A percentile compares a stretch with the other conserved stretches of the same genome.
Conservation (phyloP, 2,329 filamentous ascomycete genomes). For the Epichloe sp. region DNA sequence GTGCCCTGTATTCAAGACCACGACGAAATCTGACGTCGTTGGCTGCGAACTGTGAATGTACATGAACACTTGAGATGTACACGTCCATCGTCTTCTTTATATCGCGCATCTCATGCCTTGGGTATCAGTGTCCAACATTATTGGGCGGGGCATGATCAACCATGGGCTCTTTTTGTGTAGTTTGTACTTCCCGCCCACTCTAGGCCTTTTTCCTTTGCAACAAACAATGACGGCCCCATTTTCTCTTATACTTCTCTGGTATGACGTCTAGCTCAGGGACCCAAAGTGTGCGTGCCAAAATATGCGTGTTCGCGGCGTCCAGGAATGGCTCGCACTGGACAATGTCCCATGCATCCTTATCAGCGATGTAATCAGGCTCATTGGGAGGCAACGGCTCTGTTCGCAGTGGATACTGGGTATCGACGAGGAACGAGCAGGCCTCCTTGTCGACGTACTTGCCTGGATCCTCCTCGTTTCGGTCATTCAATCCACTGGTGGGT, state of each 20-base stretch:
- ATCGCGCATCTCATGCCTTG: no score
- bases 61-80: no score
- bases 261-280: conserved; percentile 59
- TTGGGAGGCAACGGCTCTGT: conserved; percentile 40
- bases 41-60: no score
- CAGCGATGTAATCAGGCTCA: conserved; percentile 70
- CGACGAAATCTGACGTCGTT: no score
- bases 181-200: background rate
- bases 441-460: conserved; percentile 73
- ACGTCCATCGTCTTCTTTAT: no score
- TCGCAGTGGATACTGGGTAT: conserved; percentile 62
- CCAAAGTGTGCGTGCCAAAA: conserved; percentile 69
- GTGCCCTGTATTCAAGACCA: no score
- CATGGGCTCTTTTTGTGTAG: no score
- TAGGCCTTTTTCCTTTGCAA: conserved; percentile 35
- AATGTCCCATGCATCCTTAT: conserved; percentile 63
- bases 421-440: conserved; percentile 72
- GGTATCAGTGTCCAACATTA: no score
- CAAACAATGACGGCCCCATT: conserved; percentile 84
- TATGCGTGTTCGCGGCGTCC: conserved; percentile 60
- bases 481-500: conserved; percentile 76
- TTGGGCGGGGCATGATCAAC: no score
- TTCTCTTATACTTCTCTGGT: conserved; percentile 55
- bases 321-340: conserved; percentile 68
- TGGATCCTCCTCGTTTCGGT: conserved; percentile 73